A percentile compares a stretch with the other conserved stretches of the same genome.
These are phyloP conservation scores for Arthromyces matolae DNA, from an alignment of 768 basidiomycete species.

Conservation along the genomic window DNA sequence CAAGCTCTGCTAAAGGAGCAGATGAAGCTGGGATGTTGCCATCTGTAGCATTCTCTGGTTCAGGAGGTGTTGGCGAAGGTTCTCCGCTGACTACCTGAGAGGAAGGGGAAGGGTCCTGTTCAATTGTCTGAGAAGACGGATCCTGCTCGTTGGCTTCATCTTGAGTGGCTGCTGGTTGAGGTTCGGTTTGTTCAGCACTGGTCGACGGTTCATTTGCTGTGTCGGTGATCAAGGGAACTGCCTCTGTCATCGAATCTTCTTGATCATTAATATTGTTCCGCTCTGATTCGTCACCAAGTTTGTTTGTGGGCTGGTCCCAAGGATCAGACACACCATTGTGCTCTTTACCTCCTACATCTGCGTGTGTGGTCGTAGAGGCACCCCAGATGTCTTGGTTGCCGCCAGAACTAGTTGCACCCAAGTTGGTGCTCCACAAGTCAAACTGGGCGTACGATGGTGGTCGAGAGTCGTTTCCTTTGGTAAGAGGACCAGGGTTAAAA, in stretches of 20 bases:
- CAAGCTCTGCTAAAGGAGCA: neutral
- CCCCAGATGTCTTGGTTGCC: neutral
- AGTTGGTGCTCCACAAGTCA: neutral
- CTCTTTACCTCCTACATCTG: neutral
- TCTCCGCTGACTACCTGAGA: neutral
- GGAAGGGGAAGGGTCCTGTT: neutral
- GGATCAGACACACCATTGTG: neutral
- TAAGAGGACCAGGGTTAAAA: neutral
- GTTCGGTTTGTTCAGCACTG: too few species aligned
- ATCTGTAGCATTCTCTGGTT: neutral
- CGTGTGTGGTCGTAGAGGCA: neutral
- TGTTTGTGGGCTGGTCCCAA: neutral
- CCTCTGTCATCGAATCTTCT: too few species aligned
- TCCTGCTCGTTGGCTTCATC: neutral
- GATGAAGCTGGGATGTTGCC: neutral
- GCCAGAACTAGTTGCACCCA: neutral
- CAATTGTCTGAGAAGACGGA: neutral
- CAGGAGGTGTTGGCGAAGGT: neutral
- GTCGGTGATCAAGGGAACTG: too few species aligned
- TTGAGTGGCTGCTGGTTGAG: too few species aligned
- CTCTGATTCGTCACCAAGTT: too few species aligned
- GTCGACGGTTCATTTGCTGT: too few species aligned
- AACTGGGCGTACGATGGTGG: slow-evolving; percentile 2
- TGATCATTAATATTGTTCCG: too few species aligned
- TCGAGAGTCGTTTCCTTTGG: neutral